phyloP scores from a whole-genome alignment of 2,329 filamentous ascomycete species.

The Lachnellula subtilissima region DNA sequence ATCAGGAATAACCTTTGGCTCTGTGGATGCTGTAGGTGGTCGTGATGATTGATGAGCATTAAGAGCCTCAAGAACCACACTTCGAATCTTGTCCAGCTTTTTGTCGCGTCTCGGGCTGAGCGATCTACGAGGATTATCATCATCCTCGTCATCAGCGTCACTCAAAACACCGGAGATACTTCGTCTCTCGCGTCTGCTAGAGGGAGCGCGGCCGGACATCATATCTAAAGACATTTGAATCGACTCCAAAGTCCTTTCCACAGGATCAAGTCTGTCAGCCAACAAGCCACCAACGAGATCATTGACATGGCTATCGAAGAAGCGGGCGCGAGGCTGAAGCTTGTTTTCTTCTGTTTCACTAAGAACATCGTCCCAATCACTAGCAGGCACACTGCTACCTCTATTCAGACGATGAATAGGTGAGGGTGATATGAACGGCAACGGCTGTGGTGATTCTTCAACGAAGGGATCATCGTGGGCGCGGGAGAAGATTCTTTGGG shows the following conservation, averaged over 20 bases:
- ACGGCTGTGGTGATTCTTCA: slow-evolving; percentile 29
- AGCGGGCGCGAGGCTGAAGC: slow-evolving; percentile 72
- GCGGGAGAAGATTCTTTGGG: slow-evolving; percentile 42
- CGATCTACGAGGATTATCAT: slow-evolving; percentile 68
- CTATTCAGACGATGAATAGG: slow-evolving; percentile 60
- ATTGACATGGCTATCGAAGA: slow-evolving; percentile 90
- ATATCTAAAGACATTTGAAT: slow-evolving; percentile 67
- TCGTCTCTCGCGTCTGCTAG: slow-evolving; percentile 54
- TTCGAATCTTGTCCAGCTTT: slow-evolving; percentile 76
- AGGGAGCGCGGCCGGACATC: slow-evolving; percentile 50
- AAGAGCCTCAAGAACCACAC: slow-evolving; percentile 69
- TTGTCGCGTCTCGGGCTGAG: slow-evolving; percentile 75
- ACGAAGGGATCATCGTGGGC: slow-evolving; percentile 39
- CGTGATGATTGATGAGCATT: slow-evolving; percentile 46
- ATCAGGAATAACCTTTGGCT: slow-evolving; percentile 22
- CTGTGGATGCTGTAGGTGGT: slow-evolving; percentile 26
- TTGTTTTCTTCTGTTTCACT: slow-evolving; percentile 80
- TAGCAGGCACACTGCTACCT: slow-evolving; percentile 61
- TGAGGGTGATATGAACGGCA: slow-evolving; percentile 48
- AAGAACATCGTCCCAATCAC: slow-evolving; percentile 89
- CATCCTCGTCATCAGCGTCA: slow-evolving; percentile 92
- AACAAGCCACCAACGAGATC: slow-evolving; percentile 75
- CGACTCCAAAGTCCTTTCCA: slow-evolving; percentile 71
- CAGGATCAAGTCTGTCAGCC: slow-evolving; percentile 69
- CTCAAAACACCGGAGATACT: slow-evolving; percentile 69